phyloP scores from a whole-genome alignment of 225 moss, liverwort and hornwort genomes.

The Marchantia paleacea region DNA sequence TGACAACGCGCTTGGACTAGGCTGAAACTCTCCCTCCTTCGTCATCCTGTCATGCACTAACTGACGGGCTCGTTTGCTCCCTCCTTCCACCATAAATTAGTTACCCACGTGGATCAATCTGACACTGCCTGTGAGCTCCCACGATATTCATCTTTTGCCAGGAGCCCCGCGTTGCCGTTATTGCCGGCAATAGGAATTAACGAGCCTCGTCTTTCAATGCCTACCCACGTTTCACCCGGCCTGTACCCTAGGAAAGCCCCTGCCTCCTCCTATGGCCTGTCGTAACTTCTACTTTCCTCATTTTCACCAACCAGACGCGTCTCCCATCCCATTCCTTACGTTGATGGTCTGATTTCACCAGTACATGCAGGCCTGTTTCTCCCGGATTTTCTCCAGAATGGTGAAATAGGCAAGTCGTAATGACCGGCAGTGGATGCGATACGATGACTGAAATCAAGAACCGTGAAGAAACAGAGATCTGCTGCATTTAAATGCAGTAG shows the following conservation, averaged over 20 bases:
- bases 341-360: not conserved
- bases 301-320: constrained; percentile 2
- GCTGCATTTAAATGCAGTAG: not conserved
- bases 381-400: not conserved
- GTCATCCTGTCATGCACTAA: constrained; percentile 18
- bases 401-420: not conserved
- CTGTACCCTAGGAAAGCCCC: not conserved
- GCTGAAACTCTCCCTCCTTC: not conserved
- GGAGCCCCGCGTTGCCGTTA: constrained; percentile 2
- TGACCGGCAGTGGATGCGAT: not conserved
- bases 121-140: constrained; percentile 15
- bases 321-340: not conserved
- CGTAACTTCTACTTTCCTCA: not conserved
- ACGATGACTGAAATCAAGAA: not conserved
- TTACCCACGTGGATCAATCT: constrained; percentile 18
- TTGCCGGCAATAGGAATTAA: not conserved
- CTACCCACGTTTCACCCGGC: constrained; percentile 1
- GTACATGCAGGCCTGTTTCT: too few species aligned
- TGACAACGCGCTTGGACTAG: constrained; percentile 19
- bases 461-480: not conserved
- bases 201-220: constrained; percentile 4
- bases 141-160: constrained; percentile 12
- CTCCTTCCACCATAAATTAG: not conserved
- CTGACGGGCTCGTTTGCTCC: not conserved
- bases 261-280: not conserved